Percentiles rank a stretch among this genome's conserved stretches.
phyloP scores from a whole-genome alignment of 768 basidiomycete genomes.

The Auriscalpium microsporum region DNA sequence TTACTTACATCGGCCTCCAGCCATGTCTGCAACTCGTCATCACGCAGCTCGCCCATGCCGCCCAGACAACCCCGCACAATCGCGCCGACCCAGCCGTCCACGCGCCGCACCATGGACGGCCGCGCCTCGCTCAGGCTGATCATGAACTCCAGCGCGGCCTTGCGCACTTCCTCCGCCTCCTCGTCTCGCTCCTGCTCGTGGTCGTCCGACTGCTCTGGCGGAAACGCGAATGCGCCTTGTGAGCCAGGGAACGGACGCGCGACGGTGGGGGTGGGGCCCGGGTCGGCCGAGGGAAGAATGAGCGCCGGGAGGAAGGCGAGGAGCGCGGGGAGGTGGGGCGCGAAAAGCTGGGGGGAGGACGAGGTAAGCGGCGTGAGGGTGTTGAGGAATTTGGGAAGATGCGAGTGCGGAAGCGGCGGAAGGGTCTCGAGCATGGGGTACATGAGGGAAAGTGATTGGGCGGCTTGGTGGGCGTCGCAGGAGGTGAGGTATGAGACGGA shows the following conservation, averaged over 20 bases:
- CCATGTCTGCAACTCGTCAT: constrained; percentile 55
- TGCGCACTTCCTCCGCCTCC: constrained; percentile 59
- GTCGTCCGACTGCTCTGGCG: constrained; percentile 27
- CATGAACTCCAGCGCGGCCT: constrained; percentile 77
- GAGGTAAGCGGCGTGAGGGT: constrained; percentile 64
- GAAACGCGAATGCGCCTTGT: constrained; percentile 26
- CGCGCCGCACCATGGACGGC: constrained; percentile 58
- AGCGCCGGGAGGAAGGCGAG: constrained; percentile 63
- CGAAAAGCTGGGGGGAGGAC: constrained; percentile 63
- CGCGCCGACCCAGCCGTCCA: constrained; percentile 61
- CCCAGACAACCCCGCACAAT: constrained; percentile 72
- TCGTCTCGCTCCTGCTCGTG: constrained; percentile 45
- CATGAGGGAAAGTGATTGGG: constrained; percentile 52
- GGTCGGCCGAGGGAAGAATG: constrained; percentile 54
- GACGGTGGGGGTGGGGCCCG: constrained; percentile 45
- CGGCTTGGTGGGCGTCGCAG: constrained; percentile 51
- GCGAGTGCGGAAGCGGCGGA: constrained; percentile 42
- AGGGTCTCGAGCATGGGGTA: constrained; percentile 71
- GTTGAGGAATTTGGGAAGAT: constrained; percentile 58
- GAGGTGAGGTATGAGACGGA: constrained; percentile 61
- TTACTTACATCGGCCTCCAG: constrained; percentile 63
- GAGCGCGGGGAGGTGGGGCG: constrained; percentile 58
- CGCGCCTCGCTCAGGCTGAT: constrained; percentile 69
- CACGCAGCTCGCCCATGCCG: constrained; percentile 72
- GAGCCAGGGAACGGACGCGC: constrained; percentile 34